phyloP scores from a whole-genome alignment of 805 yeast genomes.

The Cyberlindnera maritima region DNA sequence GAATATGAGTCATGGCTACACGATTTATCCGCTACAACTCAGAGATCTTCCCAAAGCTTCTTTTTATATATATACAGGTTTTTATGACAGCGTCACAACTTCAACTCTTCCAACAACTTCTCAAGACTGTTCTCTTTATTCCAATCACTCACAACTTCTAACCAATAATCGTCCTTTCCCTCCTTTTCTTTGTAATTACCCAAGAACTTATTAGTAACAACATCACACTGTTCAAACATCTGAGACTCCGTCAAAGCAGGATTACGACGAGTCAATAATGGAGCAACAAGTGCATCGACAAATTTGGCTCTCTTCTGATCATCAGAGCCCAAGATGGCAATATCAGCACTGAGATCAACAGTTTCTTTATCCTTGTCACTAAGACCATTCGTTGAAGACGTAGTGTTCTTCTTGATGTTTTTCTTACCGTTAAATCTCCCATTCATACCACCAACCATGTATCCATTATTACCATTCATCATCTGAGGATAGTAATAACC shows the following conservation, averaged over 20 bases:
- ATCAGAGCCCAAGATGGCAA: slow-evolving; percentile 5
- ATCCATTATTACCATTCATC: slow-evolving; percentile 5
- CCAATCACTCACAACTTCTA: slow-evolving; percentile 20
- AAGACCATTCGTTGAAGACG: background rate
- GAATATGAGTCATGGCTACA: too few relatives aligned
- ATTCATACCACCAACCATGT: background rate
- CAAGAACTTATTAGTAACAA: slow-evolving; percentile 6
- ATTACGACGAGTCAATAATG: slow-evolving; percentile 1
- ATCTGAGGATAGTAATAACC: slow-evolving; percentile 6
- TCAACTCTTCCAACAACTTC: slow-evolving; percentile 7
- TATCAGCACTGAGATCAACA: slow-evolving; percentile 12
- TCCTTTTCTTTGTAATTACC: slow-evolving; percentile 1
- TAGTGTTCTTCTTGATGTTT: background rate
- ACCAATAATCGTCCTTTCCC: slow-evolving; percentile 12
- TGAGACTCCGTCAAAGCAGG: slow-evolving; percentile 10
- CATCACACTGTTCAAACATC: slow-evolving; percentile 7
- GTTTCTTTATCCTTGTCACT: slow-evolving; percentile 5
- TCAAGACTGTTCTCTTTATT: slow-evolving; percentile 10
- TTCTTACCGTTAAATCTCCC: background rate
- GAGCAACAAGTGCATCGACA: slow-evolving; percentile 10
- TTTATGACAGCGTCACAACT: background rate
- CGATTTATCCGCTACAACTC: too few relatives aligned
- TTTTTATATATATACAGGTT: background rate
- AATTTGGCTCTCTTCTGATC: slow-evolving; percentile 9
- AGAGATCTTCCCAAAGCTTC: background rate